Conservation (phyloP, 2,329 filamentous ascomycete species). For the Anthostomella pinea region DNA sequence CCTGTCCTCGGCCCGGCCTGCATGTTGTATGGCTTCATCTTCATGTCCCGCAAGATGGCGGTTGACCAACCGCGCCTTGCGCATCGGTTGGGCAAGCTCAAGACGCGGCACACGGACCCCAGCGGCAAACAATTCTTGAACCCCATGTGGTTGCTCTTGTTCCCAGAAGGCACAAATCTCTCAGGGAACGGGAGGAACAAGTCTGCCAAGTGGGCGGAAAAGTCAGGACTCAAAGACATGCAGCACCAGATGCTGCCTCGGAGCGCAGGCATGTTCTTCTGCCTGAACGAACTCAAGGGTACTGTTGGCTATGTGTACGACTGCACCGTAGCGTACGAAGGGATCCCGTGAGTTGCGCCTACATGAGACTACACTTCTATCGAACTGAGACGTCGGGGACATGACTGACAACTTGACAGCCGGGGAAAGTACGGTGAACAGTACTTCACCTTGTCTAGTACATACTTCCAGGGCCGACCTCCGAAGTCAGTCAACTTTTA, state of each 20-base stretch:
- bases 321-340: conserved; percentile 94
- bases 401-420: conserved; percentile 38
- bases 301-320: conserved; percentile 84
- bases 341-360: conserved; percentile 69
- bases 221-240: conserved; percentile 68
- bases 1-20: conserved; percentile 78
- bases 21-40: conserved; percentile 87
- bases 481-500: conserved; percentile 97
- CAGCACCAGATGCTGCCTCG: conserved; percentile 74
- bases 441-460: conserved; percentile 81
- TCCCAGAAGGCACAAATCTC: conserved; percentile 83
- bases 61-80: conserved; percentile 74
- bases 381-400: too few relatives aligned
- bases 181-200: conserved; percentile 67
- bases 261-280: conserved; percentile 78
- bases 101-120: conserved; percentile 52
- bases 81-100: conserved; percentile 69
- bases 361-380: too few relatives aligned
- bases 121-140: conserved; percentile 56
- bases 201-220: conserved; percentile 73
- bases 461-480: conserved; percentile 82
- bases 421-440: conserved; percentile 85
- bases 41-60: conserved; percentile 86
- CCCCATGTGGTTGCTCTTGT: conserved; percentile 88
- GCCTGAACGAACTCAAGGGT: conserved; percentile 69